Conservation (phyloP, 140 eudicot species). For the Stevia rebaudiana region DNA sequence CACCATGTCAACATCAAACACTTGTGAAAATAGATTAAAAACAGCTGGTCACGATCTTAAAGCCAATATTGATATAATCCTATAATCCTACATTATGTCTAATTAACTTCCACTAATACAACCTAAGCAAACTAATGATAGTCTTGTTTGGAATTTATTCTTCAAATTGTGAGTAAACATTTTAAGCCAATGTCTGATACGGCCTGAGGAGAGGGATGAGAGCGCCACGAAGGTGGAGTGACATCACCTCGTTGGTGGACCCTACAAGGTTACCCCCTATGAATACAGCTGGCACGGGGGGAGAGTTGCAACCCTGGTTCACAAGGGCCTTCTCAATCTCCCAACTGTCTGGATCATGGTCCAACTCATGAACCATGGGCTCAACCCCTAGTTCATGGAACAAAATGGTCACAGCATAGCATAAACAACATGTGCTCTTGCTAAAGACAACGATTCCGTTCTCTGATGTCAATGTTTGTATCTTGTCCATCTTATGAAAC, state of each 20-base stretch:
- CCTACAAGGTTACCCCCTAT: slow-evolving; percentile 71
- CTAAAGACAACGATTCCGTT: slow-evolving; percentile 67
- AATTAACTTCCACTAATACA: slow-evolving; percentile 22
- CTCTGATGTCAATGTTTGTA: slow-evolving; percentile 53
- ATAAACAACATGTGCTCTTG: slow-evolving; percentile 84
- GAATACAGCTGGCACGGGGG: slow-evolving; percentile 75
- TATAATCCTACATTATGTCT: slow-evolving; percentile 35
- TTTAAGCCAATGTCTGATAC: slow-evolving; percentile 29
- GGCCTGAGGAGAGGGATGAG: slow-evolving; percentile 64
- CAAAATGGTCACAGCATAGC: slow-evolving; percentile 75
- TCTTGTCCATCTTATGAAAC: slow-evolving; percentile 54
- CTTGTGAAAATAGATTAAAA: slow-evolving; percentile 16
- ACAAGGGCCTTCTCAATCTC: slow-evolving; percentile 77
- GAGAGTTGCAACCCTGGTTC: slow-evolving; percentile 58
- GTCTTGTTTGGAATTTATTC: slow-evolving; percentile 40
- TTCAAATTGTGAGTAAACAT: slow-evolving; percentile 4
- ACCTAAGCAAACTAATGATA: slow-evolving; percentile 21
- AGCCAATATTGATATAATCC: slow-evolving; percentile 29
- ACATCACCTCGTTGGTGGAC: slow-evolving; percentile 92
- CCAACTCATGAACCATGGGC: slow-evolving; percentile 55
- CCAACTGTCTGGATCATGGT: slow-evolving; percentile 71
- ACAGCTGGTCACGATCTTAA: slow-evolving; percentile 21
- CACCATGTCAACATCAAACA: slow-evolving; percentile 23
- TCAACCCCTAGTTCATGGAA: slow-evolving; percentile 66
- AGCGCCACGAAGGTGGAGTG: slow-evolving; percentile 81